Base-by-base conservation (phyloP, 208 protist species). In the Acanthamoeba healyi region DNA sequence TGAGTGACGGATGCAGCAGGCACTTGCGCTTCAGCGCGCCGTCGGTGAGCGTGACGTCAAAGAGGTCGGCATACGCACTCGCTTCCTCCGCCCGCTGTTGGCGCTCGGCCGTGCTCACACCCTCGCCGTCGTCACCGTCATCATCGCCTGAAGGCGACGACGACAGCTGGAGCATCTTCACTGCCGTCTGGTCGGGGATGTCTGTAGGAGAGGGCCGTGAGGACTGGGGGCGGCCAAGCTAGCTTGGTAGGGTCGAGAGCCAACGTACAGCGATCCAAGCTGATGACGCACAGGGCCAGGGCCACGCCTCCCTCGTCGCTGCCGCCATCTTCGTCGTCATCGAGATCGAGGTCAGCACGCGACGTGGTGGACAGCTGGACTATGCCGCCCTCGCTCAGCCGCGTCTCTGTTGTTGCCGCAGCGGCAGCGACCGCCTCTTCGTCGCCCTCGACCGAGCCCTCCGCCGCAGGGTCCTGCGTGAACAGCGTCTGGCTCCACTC, bases 21-120 rank as follows among this genome's bases (percentile, higher is more conserved):
- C 84, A 91, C 56, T 91, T 91, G 56, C 84, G 58, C 36, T 91
- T 63, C n/a, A 44, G 54, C 12, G 22, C 15, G 46, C 84, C 84
- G 42, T 91, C 84, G 26, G 56, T 91, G 6, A 91, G 34, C 19
- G 84, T 91, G 9, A 91, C 84, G 36, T 91, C 84, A 36, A 72
- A 91, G 77, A 86, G 44, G 44, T 86, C 77, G 9, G 26, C 42
- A n/a, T 86, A 84, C n/a, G n/a, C n/a, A n/a, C n/a, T n/a, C n/a
- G n/a, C n/a, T n/a, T n/a, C n/a, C n/a, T n/a, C n/a, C n/a, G n/a
- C n/a, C n/a, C n/a, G n/a, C n/a, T n/a, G n/a, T n/a, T n/a, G n/a
- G n/a, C n/a, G n/a, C 17, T 54, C 17, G 49, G 17, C 49, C 17
- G 49, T 2, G 7, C 46, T 2, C 6, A 61, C 22, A 10, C 3